Evolutionary conservation across 441 rosid species (phyloP), one percentile per base, ranked within the genome.

Genomic region (Sinapis alba): DNA sequence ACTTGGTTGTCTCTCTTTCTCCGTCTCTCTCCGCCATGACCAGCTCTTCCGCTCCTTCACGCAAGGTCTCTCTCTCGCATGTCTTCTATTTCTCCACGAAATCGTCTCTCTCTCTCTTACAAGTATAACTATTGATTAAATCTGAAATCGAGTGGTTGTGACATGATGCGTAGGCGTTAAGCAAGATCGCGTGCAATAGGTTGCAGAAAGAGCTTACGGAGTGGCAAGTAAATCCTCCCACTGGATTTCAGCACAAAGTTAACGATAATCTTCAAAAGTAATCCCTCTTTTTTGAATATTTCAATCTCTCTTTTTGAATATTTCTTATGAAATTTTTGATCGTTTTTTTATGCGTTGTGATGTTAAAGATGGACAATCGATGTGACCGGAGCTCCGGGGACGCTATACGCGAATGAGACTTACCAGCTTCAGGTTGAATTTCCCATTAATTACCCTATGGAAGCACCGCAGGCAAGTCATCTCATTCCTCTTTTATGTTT

Each of bases 381-480:
- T 80, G 90, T 88, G 57, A 85, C 83, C 67, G 93, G 93, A 79
- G 89, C 93, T 28, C 86, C 93, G 6, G 90, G 90, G 67, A 88
- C 88, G 15, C 79, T 88, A 13, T 88, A 88, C 30, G 85, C 88
- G 0, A 88, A 86, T 45, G 93, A 88, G 75, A 85, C 86, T 23
- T 88, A 86, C 62, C 89, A 88, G 86, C 93, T 88, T 72, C 93
- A 88, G 79, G 90, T 88, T 47, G 90, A 88, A 64, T 88, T 88
- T 78, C 90, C 90, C 8, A 89, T 85, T 73, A 89, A 85, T 79
- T 88, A 88, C 43, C 93, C 93, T 26, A 86, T 88, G 90, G 90
- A 88, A 83, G 87, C 90, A 0, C 93, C 90, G 1, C 93, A 88
- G 89, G 93, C 85, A 65, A 57, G 76, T 64, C 27, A 3, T 54